phyloP scores from a whole-genome alignment of 2,329 filamentous ascomycete genomes.

The Pseudogymnoascus verrucosus region DNA sequence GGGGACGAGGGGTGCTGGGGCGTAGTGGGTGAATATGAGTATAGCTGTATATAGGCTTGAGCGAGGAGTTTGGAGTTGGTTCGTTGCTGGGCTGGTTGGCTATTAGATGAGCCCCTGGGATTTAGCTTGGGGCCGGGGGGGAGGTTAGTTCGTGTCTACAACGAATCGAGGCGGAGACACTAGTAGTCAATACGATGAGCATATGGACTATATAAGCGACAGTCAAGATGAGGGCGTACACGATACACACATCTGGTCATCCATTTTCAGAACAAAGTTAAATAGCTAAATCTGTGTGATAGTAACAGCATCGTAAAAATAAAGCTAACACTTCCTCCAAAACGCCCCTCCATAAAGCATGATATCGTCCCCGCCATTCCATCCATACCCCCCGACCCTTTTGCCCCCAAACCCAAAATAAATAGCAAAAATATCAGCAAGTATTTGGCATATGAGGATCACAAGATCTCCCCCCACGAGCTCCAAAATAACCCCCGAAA shows the following conservation, averaged over 20 bases:
- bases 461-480: not conserved
- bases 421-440: not conserved
- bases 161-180: not conserved
- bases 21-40: constrained; percentile 14
- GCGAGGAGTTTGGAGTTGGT: constrained; percentile 4
- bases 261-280: not conserved
- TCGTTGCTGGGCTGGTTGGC: not conserved
- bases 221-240: no score
- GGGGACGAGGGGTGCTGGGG: constrained; percentile 22
- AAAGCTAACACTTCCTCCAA: not conserved
- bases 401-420: not conserved
- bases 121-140: not conserved
- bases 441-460: not conserved
- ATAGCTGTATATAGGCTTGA: not conserved
- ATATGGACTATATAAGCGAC: no score
- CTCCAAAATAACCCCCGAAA: not conserved
- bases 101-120: not conserved
- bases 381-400: not conserved
- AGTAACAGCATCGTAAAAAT: not conserved
- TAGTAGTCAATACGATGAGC: no score
- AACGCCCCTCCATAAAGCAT: not conserved
- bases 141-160: not conserved
- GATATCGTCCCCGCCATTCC: not conserved
- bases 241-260: not conserved
- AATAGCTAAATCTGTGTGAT: not conserved